A percentile compares a stretch with the other conserved stretches of the same genome.
Conservation (phyloP, 768 basidiomycete genomes). For the Termitomyces sp. region DNA sequence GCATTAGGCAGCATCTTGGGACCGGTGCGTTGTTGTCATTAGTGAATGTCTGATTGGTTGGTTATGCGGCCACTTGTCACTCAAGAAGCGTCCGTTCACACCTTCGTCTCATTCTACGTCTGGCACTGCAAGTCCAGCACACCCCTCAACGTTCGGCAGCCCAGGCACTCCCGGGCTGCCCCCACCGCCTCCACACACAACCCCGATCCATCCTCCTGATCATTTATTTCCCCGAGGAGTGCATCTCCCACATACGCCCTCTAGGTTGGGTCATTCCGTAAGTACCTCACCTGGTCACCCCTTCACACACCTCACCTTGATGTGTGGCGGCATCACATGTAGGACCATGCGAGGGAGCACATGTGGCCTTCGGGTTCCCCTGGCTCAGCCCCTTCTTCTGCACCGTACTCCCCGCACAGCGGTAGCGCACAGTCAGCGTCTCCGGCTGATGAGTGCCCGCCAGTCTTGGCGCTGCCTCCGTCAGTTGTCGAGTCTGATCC, state of each 20-base stretch:
- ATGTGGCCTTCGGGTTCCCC: slow-evolving; percentile 8
- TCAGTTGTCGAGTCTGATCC: slow-evolving; percentile 7
- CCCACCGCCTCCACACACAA: slow-evolving; percentile 21
- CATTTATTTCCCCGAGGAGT: slow-evolving; percentile 24
- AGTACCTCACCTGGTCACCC: slow-evolving; percentile 2
- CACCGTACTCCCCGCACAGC: slow-evolving; percentile 8
- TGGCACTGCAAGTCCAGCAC: slow-evolving; percentile 45
- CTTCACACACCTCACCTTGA: slow-evolving; percentile 1
- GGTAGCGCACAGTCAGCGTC: slow-evolving; percentile 5
- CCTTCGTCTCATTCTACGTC: slow-evolving; percentile 41
- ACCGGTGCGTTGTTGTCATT: slow-evolving; percentile 38
- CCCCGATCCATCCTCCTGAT: slow-evolving; percentile 17
- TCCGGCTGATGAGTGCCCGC: slow-evolving; percentile 10
- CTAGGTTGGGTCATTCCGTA: slow-evolving; percentile 17
- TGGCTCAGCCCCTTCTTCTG: slow-evolving; percentile 9
- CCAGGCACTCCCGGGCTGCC: slow-evolving; percentile 16
- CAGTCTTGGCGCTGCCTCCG: slow-evolving; percentile 11
- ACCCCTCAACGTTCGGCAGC: slow-evolving; percentile 26
- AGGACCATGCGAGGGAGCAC: slow-evolving; percentile 12
- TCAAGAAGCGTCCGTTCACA: slow-evolving; percentile 48
- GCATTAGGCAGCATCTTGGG: slow-evolving; percentile 57
- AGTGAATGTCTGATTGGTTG: slow-evolving; percentile 6
- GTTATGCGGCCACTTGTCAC: slow-evolving; percentile 7
- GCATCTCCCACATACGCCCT: slow-evolving; percentile 17
- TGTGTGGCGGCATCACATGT: neutral